A percentile compares a stretch with the other conserved stretches of the same genome.
Evolutionary conservation across 2,329 filamentous ascomycete genomes (phyloP).

Genomic region (Aspergillus amoenus): DNA sequence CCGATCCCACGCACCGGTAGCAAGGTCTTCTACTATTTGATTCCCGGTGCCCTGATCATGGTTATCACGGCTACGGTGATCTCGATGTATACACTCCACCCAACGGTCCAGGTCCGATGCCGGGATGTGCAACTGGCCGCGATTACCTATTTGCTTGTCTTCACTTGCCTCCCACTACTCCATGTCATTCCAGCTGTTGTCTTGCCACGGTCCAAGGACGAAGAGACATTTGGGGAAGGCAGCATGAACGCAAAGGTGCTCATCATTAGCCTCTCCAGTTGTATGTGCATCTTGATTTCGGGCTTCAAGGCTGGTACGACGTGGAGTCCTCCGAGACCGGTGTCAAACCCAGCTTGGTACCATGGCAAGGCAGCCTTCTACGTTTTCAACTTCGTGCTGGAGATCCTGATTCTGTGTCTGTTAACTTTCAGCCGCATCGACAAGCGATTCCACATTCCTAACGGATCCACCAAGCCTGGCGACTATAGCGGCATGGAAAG

Average conservation of each 20-base stretch:
- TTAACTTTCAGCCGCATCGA: constrained; percentile 72
- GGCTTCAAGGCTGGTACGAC: constrained; percentile 63
- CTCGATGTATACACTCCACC: constrained; percentile 64
- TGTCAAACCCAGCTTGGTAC: constrained; percentile 64
- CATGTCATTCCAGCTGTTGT: constrained; percentile 51
- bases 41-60: constrained; percentile 62
- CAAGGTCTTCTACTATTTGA: constrained; percentile 57
- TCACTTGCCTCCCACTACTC: constrained; percentile 66
- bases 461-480: constrained; percentile 49
- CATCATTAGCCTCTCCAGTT: constrained; percentile 59
- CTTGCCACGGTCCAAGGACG: constrained; percentile 39
- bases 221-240: constrained; percentile 67
- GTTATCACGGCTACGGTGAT: constrained; percentile 66
- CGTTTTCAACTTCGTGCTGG: constrained; percentile 73
- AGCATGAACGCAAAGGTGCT: constrained; percentile 65
- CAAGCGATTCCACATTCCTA: constrained; percentile 70
- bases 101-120: constrained; percentile 51
- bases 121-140: constrained; percentile 65
- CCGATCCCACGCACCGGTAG: constrained; percentile 53
- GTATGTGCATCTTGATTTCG: constrained; percentile 63
- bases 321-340: constrained; percentile 53
- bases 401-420: constrained; percentile 67
- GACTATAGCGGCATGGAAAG: constrained; percentile 35
- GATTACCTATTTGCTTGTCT: constrained; percentile 60
- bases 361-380: constrained; percentile 74